Percentiles rank a stretch among this genome's conserved stretches.
Conservation (phyloP, 228 moss, liverwort and hornwort species). For the Sphagnum fallax region DNA sequence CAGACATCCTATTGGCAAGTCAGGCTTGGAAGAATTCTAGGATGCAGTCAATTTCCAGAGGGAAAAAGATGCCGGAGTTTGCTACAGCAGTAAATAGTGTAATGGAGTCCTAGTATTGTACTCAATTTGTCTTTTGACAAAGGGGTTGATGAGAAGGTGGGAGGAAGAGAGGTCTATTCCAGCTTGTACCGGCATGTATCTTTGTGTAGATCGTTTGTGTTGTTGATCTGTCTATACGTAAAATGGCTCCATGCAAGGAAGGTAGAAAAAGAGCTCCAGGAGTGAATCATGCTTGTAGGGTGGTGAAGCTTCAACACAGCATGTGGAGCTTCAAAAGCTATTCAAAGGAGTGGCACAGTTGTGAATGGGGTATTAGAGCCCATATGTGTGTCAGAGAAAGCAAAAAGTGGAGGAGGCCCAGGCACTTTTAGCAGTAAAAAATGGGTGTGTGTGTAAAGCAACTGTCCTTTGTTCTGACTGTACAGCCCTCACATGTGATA, state of each 20-base stretch:
- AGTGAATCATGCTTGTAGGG: slow-evolving; percentile 26
- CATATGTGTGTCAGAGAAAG: slow-evolving; percentile 31
- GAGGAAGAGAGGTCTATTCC: slow-evolving; percentile 23
- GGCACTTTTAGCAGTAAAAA: slow-evolving; percentile 81
- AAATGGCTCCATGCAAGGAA: slow-evolving; percentile 44
- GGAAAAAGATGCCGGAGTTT: slow-evolving; percentile 24
- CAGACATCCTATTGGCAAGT: slow-evolving; percentile 6
- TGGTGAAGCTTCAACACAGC: slow-evolving; percentile 28
- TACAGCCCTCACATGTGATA: slow-evolving; percentile 71
- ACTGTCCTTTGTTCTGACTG: slow-evolving; percentile 95
- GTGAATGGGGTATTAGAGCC: slow-evolving; percentile 55
- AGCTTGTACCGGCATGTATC: slow-evolving; percentile 73
- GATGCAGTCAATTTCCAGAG: neutral
- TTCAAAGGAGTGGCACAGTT: slow-evolving; percentile 17
- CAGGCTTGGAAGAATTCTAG: slow-evolving; percentile 3
- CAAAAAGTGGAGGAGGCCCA: slow-evolving; percentile 61
- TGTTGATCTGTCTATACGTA: slow-evolving; percentile 49
- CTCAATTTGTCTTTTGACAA: slow-evolving; percentile 60
- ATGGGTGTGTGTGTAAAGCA: slow-evolving; percentile 81
- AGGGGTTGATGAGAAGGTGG: slow-evolving; percentile 44
- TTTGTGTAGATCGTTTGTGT: slow-evolving; percentile 36
- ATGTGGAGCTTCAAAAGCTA: slow-evolving; percentile 3
- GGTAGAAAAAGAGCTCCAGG: slow-evolving; percentile 24
- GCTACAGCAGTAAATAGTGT: slow-evolving; percentile 90
- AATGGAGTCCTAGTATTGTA: slow-evolving; percentile 68